Conservation (phyloP, 2,329 filamentous ascomycete species). For the Cladophialophora exuberans region DNA sequence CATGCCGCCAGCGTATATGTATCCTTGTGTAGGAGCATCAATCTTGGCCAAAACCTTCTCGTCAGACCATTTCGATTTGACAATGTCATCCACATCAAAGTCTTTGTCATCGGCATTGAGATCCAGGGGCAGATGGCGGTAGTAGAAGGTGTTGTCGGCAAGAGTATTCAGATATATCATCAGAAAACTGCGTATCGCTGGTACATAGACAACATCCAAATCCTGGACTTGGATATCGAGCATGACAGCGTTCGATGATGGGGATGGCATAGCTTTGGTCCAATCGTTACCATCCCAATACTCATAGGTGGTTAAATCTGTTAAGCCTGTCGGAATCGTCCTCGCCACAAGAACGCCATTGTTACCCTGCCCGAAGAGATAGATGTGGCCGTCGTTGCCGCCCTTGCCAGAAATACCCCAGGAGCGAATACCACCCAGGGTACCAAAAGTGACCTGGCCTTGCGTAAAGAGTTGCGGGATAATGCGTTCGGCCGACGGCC, state of each 20-base stretch:
- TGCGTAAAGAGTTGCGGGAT: conserved; percentile 36
- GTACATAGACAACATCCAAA: conserved; percentile 39
- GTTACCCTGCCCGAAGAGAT: conserved; percentile 36
- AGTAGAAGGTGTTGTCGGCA: conserved; percentile 41
- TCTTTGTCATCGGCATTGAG: conserved; percentile 30
- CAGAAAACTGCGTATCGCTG: conserved; percentile 37
- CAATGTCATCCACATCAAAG: conserved; percentile 35
- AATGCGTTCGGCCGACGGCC: conserved; percentile 35
- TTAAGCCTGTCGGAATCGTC: conserved; percentile 27
- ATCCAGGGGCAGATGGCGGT: conserved; percentile 36
- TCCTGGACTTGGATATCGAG: conserved; percentile 37
- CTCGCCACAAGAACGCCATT: conserved; percentile 36
- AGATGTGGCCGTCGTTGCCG: conserved; percentile 37
- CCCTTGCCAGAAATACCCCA: conserved; percentile 37
- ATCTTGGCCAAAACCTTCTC: conserved; percentile 36
- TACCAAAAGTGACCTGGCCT: conserved; percentile 37
- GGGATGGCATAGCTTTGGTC: conserved; percentile 28
- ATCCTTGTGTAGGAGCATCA: conserved; percentile 30
- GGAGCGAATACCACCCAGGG: conserved; percentile 37
- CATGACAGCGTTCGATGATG: conserved; percentile 33
- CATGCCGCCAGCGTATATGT: conserved; percentile 38
- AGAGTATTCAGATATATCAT: conserved; percentile 38
- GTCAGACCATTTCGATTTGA: conserved; percentile 36
- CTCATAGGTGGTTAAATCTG: conserved; percentile 32
- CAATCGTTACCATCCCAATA: conserved; percentile 38